Base-by-base conservation (phyloP, 768 basidiomycete species). In the Hygrophorus pudorinus region DNA sequence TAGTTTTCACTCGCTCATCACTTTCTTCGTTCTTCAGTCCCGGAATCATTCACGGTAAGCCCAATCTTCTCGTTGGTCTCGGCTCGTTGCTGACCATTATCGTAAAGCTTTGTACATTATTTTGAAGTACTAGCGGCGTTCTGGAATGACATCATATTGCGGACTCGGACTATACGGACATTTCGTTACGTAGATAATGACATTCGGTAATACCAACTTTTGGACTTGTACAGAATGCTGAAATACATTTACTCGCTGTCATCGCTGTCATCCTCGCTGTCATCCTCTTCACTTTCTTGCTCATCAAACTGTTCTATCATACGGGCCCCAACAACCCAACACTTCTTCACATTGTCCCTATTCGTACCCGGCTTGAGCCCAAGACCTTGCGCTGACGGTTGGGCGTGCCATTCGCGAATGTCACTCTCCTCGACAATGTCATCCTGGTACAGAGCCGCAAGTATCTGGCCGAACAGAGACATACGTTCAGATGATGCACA, bases 381-480 rank as follows among this genome's bases (percentile, higher is more conserved):
- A 41, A 66, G 67, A 27, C 73, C 85, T 56, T 69, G 72, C 21
- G 79, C 76, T 38, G 56, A 64, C 17, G 75, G 71, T 40, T 65
- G 69, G 42, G 59, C 66, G 60, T 92, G 81, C 94, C 94, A 99
- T 39, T 66, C 70, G n/a, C 87, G 78, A 51, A 97, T 83, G 51
- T 90, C 83, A 41, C 89, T 85, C 55, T 92, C 91, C 39, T 87
- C 86, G 2, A 96, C 80, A 36, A 96, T 75, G 59, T 99, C 94
- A n/a, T 74, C 72, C 56, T 94, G 86, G 61, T 97, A 99, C 11
- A 92, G 67, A 2, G 82, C 81, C 24, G 83, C 83, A 17, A 98
- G 75, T 45, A 94, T 76, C 54, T 86, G 79, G 3, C 85, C 86
- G 60, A 96, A 98, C 46, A 90, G 67, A 13, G 76, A 69, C 53